phyloP scores from a whole-genome alignment of 2,329 filamentous ascomycete species.

The Fusarium devonianum region DNA sequence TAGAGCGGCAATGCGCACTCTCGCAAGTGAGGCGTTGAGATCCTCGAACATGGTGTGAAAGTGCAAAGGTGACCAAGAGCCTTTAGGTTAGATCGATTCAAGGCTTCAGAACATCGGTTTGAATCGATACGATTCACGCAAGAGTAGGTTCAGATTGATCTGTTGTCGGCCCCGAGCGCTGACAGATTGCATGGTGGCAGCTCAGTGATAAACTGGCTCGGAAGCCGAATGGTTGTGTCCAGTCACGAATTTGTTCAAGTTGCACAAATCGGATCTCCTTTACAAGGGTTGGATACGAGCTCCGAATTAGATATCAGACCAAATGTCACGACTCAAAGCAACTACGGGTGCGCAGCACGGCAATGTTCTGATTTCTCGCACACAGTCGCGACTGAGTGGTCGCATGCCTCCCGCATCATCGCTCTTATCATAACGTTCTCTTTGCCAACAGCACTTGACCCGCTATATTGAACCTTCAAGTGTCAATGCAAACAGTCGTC shows the following conservation, averaged over 20 bases:
- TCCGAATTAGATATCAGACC: neutral
- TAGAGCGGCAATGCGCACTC: conserved; percentile 57
- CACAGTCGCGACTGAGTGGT: no score
- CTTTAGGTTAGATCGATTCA: neutral
- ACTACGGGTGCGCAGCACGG: no score
- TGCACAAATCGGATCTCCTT: conserved; percentile 7
- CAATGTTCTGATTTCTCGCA: no score
- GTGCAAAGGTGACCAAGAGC: neutral
- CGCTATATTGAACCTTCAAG: neutral
- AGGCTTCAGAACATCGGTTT: no score
- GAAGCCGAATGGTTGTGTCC: conserved; percentile 20
- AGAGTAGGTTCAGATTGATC: no score
- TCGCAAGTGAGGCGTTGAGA: conserved; percentile 52
- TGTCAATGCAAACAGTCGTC: conserved; percentile 15
- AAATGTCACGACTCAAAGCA: neutral
- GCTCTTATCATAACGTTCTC: no score
- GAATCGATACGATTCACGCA: neutral
- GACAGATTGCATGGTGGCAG: neutral
- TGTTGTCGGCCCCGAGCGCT: no score
- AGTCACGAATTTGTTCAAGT: conserved; percentile 17
- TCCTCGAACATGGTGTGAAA: conserved; percentile 50
- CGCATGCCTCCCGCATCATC: no score
- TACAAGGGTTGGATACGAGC: neutral
- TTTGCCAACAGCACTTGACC: neutral
- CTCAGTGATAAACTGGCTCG: conserved; percentile 1